These are phyloP conservation scores for Tylopilus plumbeoviolaceoides DNA, from an alignment of 768 basidiomycete species.

Conservation along the genomic window DNA sequence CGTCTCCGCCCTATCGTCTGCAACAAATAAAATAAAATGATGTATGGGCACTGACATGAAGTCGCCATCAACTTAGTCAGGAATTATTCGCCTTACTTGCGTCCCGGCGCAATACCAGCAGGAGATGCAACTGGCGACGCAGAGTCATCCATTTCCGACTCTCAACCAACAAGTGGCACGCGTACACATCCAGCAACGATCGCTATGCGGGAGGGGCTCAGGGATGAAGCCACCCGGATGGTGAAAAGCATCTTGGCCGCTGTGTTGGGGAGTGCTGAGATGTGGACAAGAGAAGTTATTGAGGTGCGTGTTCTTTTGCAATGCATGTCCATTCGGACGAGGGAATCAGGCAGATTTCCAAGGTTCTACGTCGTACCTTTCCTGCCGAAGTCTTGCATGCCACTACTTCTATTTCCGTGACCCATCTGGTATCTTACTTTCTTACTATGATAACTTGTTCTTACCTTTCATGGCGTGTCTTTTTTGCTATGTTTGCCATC, in stretches of 20 bases:
- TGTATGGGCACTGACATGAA: conserved; percentile 64
- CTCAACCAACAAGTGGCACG: conserved; percentile 39
- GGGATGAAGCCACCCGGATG: conserved; percentile 70
- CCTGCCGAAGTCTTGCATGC: neutral
- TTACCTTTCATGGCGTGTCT: neutral
- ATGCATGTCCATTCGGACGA: conserved; percentile 3
- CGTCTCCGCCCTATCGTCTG: conserved; percentile 31
- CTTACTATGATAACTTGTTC: neutral
- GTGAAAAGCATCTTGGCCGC: conserved; percentile 48
- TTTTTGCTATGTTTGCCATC: neutral
- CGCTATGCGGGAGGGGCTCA: conserved; percentile 62
- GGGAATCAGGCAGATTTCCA: conserved; percentile 41
- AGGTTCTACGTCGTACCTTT: conserved; percentile 17
- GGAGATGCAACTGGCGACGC: conserved; percentile 5
- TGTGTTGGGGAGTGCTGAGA: conserved; percentile 31
- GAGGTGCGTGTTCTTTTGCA: conserved; percentile 19
- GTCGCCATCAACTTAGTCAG: conserved; percentile 86
- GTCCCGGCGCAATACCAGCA: conserved; percentile 24
- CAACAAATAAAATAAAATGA: conserved; percentile 20
- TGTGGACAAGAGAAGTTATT: conserved; percentile 60
- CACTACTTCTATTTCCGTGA: conserved; percentile 35
- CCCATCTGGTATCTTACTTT: conserved; percentile 40
- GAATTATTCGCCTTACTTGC: conserved; percentile 87
- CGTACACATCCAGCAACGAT: conserved; percentile 64
- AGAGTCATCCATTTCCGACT: neutral